Percentiles rank a stretch among this genome's conserved stretches.
phyloP scores from a whole-genome alignment of 2,329 filamentous ascomycete genomes.

The Diaporthe citrichinensis region DNA sequence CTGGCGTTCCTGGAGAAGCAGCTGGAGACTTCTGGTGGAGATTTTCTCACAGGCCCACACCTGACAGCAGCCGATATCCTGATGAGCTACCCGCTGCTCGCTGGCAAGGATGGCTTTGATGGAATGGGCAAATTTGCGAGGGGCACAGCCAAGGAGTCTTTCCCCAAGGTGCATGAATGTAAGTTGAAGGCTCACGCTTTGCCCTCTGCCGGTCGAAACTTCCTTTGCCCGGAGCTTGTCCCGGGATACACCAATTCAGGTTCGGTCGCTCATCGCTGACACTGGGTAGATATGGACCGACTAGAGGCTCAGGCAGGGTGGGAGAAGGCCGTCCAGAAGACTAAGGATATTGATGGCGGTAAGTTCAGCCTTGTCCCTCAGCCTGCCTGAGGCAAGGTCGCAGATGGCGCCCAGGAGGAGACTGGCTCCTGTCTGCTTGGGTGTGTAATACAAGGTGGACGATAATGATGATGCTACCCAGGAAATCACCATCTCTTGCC shows the following conservation, averaged over 20 bases:
- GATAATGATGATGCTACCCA: conserved; percentile 27
- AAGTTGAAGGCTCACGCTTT: conserved; percentile 45
- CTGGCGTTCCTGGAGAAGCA: conserved; percentile 65
- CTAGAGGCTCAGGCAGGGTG: conserved; percentile 64
- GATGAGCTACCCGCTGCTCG: conserved; percentile 67
- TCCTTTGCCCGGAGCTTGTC: background rate
- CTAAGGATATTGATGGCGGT: conserved; percentile 62
- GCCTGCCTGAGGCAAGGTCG: conserved; percentile 17
- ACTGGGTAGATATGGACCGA: conserved; percentile 46
- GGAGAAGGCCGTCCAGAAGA: conserved; percentile 61
- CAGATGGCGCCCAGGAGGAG: background rate
- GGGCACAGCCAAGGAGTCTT: conserved; percentile 46
- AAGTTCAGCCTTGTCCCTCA: conserved; percentile 50
- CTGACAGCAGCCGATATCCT: conserved; percentile 69
- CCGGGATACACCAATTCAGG: background rate
- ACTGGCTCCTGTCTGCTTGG: background rate
- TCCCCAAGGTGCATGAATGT: conserved; percentile 64
- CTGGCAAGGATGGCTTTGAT: conserved; percentile 56
- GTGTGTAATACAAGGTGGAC: background rate
- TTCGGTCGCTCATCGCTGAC: background rate
- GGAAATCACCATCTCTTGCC: conserved; percentile 15
- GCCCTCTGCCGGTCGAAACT: background rate
- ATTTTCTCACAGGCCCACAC: conserved; percentile 64
- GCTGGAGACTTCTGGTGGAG: conserved; percentile 59
- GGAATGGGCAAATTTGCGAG: conserved; percentile 56